phyloP scores from a whole-genome alignment of 2,329 filamentous ascomycete genomes.

The Penicillium sp. region DNA sequence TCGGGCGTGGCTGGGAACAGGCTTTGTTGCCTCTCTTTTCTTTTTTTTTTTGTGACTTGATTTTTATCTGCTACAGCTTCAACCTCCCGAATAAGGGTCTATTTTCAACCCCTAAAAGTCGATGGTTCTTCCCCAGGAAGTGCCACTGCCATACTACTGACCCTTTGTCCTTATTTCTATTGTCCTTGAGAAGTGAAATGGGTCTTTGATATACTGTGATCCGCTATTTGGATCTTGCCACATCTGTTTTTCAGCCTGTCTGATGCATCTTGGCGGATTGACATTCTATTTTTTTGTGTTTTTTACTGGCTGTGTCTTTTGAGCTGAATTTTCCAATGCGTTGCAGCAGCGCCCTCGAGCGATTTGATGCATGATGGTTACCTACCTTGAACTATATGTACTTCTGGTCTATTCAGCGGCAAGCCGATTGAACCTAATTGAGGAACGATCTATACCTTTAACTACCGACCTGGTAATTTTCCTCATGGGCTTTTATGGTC shows the following conservation, averaged over 20 bases:
- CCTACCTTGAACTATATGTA: background rate
- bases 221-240: background rate
- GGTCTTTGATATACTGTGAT: conserved; percentile 1
- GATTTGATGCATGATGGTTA: conserved; percentile 4
- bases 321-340: background rate
- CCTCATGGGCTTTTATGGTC: background rate
- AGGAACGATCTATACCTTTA: background rate
- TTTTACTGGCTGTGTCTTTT: background rate
- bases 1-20: background rate
- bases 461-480: background rate
- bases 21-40: background rate
- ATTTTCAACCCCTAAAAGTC: background rate
- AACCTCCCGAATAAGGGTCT: background rate
- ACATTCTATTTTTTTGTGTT: background rate
- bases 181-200: background rate
- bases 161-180: background rate
- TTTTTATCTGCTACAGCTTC: background rate
- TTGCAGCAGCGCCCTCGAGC: conserved; percentile 3
- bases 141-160: background rate
- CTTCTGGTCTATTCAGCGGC: conserved; percentile 1
- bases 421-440: background rate
- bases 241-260: conserved; percentile 2
- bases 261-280: conserved; percentile 10
- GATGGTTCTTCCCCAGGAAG: background rate
- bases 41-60: background rate